A percentile compares a stretch with the other conserved stretches of the same genome.
phyloP scores from a whole-genome alignment of 495 filamentous ascomycete genomes.

The Daldinia loculata region DNA sequence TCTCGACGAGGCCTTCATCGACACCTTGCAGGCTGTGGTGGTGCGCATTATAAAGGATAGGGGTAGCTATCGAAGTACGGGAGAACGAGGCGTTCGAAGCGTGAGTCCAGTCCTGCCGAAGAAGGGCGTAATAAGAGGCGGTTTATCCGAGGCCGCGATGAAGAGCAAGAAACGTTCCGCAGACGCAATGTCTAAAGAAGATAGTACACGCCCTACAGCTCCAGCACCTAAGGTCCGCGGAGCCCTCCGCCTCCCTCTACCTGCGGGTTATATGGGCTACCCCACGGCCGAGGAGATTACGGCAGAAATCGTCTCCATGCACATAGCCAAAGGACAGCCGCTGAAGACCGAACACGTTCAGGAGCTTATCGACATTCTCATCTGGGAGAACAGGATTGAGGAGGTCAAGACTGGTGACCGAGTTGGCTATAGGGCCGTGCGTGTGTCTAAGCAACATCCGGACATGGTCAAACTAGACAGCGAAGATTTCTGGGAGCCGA shows the following conservation, averaged over 20 bases:
- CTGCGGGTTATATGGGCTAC: conserved; percentile 74
- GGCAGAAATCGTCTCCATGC: conserved; percentile 68
- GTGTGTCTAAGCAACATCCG: conserved; percentile 52
- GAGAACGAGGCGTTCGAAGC: conserved; percentile 35
- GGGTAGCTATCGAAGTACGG: conserved; percentile 68
- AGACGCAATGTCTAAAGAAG: conserved; percentile 56
- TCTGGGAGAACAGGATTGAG: conserved; percentile 82
- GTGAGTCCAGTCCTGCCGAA: conserved; percentile 49
- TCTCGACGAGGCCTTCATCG: conserved; percentile 86
- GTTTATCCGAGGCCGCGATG: conserved; percentile 41
- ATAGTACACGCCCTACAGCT: conserved; percentile 19
- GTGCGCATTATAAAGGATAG: conserved; percentile 73
- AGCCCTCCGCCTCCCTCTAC: conserved; percentile 67
- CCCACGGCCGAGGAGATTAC: conserved; percentile 79
- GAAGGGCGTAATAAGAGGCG: conserved; percentile 55
- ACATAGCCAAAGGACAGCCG: conserved; percentile 69
- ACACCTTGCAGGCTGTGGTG: conserved; percentile 69
- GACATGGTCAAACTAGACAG: conserved; percentile 47
- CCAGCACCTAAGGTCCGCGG: conserved; percentile 53
- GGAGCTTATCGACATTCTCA: conserved; percentile 83
- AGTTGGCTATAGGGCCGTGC: conserved; percentile 59
- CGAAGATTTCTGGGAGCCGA: conserved; percentile 57
- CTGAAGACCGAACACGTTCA: conserved; percentile 76
- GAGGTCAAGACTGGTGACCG: conserved; percentile 54
- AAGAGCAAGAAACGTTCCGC: conserved; percentile 55